A percentile compares a stretch with the other conserved stretches of the same genome.
These are phyloP conservation scores for Fusarium subtropicale DNA, from an alignment of 2,329 filamentous ascomycete species.

Conservation along the genomic window DNA sequence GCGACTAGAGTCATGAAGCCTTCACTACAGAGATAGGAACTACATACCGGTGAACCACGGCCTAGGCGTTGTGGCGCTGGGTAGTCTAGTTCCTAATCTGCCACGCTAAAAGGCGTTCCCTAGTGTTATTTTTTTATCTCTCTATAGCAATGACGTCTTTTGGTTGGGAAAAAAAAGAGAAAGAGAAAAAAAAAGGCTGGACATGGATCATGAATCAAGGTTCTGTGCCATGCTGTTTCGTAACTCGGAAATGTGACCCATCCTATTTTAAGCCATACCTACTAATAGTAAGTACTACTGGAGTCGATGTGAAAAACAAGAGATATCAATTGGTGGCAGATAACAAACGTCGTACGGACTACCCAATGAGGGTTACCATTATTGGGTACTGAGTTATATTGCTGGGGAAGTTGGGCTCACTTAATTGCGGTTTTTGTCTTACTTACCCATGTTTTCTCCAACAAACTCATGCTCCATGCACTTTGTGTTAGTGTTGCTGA, in stretches of 20 bases:
- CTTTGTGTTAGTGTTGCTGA: neutral
- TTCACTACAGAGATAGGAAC: constrained; percentile 27
- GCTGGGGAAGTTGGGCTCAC: constrained; percentile 12
- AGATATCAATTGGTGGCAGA: constrained; percentile 6
- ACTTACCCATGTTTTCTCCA: constrained; percentile 29
- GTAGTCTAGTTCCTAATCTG: constrained; percentile 18
- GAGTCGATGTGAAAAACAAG: constrained; percentile 1
- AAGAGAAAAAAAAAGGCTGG: neutral
- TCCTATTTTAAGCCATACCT: constrained; percentile 17
- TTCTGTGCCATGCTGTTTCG: constrained; percentile 26
- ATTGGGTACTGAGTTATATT: neutral
- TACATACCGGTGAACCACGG: constrained; percentile 39
- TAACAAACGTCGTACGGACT: constrained; percentile 5
- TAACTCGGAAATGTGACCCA: constrained; percentile 4
- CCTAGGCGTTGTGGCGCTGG: constrained; percentile 31
- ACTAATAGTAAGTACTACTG: neutral
- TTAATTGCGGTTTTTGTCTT: constrained; percentile 7
- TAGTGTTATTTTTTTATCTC: constrained; percentile 4
- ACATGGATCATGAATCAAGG: constrained; percentile 29
- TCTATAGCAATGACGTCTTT: constrained; percentile 43
- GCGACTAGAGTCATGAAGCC: constrained; percentile 32
- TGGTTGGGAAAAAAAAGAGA: neutral
- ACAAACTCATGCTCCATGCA: constrained; percentile 18
- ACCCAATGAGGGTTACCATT: constrained; percentile 20
- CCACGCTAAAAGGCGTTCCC: constrained; percentile 29